These are phyloP conservation scores for Mortierella sp. DNA, from an alignment of 371 early-diverging fungal genomes.

Conservation along the genomic window DNA sequence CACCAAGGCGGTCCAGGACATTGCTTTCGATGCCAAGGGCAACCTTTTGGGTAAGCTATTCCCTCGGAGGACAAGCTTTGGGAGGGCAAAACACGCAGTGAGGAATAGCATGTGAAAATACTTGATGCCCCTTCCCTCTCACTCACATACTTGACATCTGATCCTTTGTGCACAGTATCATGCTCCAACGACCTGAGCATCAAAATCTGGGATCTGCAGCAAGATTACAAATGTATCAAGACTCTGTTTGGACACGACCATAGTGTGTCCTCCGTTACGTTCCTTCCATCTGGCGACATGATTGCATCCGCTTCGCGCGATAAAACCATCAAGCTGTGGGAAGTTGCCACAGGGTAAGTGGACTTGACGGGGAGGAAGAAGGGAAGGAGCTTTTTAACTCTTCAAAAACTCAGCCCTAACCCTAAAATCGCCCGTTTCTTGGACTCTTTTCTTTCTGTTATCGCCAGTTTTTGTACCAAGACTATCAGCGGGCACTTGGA, in stretches of 20 bases:
- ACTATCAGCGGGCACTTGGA: slow-evolving; percentile 85
- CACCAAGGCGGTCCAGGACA: slow-evolving; percentile 89
- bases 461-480: slow-evolving; percentile 79
- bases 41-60: slow-evolving; percentile 66
- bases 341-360: slow-evolving; percentile 78
- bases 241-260: slow-evolving; percentile 95
- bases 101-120: not conserved
- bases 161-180: slow-evolving; percentile 62
- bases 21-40: slow-evolving; percentile 86
- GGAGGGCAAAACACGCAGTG: not conserved
- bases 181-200: slow-evolving; percentile 91
- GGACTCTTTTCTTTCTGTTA: not conserved
- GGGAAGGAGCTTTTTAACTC: not conserved
- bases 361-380: not conserved
- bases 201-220: slow-evolving; percentile 89
- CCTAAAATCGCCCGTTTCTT: not conserved
- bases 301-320: slow-evolving; percentile 90
- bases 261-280: slow-evolving; percentile 83
- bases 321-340: slow-evolving; percentile 92
- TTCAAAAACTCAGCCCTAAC: not conserved
- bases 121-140: not conserved
- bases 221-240: slow-evolving; percentile 86
- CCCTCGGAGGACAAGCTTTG: not conserved
- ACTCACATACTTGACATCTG: not conserved
- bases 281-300: slow-evolving; percentile 79